Conservation (phyloP, 345 rosid species). For the Corymbia maculata region DNA sequence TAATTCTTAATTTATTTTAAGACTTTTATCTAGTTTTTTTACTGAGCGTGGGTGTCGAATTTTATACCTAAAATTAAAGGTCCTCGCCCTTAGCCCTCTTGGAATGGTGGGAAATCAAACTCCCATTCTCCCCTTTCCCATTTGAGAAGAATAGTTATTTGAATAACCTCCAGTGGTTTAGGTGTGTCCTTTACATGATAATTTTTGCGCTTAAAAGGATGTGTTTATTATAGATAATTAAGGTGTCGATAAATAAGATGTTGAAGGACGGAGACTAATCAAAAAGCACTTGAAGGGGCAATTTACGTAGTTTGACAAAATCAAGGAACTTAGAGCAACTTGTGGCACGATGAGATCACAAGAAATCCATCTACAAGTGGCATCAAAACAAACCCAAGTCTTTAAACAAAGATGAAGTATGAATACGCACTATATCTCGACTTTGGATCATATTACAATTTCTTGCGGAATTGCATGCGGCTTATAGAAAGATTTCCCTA, state of each 20-base stretch:
- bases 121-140: too few species aligned
- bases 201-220: neutral
- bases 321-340: neutral
- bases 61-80: too few species aligned
- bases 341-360: neutral
- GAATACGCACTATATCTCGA: neutral
- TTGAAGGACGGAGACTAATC: neutral
- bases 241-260: neutral
- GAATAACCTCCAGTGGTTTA: too few species aligned
- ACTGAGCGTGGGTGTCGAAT: too few species aligned
- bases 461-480: neutral
- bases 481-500: neutral
- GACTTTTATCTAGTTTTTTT: too few species aligned
- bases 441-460: neutral
- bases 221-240: neutral
- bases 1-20: too few species aligned
- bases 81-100: too few species aligned
- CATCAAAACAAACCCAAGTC: neutral
- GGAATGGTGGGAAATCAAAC: too few species aligned
- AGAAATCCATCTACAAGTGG: neutral
- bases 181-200: neutral
- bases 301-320: neutral
- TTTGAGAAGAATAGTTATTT: too few species aligned
- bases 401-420: neutral
- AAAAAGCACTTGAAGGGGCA: neutral